phyloP scores from a whole-genome alignment of 2,329 filamentous ascomycete species.

The Trichoderma semiorbis region DNA sequence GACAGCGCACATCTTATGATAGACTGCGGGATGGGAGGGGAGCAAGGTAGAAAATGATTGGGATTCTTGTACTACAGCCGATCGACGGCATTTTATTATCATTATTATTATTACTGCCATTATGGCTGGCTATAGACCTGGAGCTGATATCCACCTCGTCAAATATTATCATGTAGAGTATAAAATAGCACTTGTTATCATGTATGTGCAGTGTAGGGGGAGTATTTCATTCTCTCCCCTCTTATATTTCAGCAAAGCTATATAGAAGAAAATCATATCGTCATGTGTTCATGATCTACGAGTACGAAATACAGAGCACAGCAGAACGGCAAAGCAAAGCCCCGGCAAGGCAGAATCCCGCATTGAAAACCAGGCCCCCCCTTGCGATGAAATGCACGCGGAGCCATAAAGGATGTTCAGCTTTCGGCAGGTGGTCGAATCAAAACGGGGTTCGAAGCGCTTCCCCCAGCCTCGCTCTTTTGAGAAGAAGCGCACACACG shows the following conservation, averaged over 20 bases:
- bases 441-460: not conserved
- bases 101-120: not conserved
- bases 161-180: not conserved
- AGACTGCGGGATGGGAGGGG: not conserved
- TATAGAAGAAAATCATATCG: not conserved
- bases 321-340: not conserved
- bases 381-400: not conserved
- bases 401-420: not conserved
- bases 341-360: not conserved
- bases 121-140: constrained; percentile 3
- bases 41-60: not conserved
- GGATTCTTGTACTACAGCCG: constrained; percentile 8
- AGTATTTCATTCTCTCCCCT: not conserved
- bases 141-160: not conserved
- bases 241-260: not conserved
- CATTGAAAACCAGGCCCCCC: not conserved
- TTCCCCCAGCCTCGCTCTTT: not conserved
- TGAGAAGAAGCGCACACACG: not conserved
- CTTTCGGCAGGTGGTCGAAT: not conserved
- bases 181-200: not conserved
- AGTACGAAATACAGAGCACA: not conserved
- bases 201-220: not conserved
- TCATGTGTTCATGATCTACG: not conserved
- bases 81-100: not conserved
- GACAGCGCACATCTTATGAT: constrained; percentile 1